phyloP scores from a whole-genome alignment of 208 protist species.

The Entamoeba moshkovskii region DNA sequence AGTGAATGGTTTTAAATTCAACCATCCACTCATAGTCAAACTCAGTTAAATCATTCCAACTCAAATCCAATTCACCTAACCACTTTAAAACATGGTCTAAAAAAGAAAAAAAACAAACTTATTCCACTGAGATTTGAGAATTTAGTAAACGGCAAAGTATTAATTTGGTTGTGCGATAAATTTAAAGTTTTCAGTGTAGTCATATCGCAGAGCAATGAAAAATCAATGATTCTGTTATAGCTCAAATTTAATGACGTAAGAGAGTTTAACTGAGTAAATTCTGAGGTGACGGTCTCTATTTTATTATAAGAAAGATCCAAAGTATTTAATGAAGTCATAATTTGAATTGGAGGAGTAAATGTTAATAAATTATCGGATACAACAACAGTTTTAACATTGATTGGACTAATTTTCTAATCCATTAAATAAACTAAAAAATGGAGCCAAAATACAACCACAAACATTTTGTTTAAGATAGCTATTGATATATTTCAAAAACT shows the following conservation, averaged over 20 bases:
- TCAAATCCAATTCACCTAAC: neutral
- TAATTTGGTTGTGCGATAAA: neutral
- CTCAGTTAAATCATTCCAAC: neutral
- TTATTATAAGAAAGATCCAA: neutral
- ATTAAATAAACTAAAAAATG: neutral
- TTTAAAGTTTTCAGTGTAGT: neutral
- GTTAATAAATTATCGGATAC: neutral
- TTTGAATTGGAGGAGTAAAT: neutral
- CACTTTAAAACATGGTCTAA: too few relatives aligned
- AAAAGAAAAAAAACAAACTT: neutral
- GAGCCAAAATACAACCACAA: neutral
- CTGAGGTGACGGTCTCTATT: neutral
- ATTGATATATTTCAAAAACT: neutral
- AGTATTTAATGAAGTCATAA: neutral
- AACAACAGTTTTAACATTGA: neutral
- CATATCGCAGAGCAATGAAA: neutral
- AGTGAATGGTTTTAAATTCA: neutral
- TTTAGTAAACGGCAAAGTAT: neutral
- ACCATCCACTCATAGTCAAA: neutral
- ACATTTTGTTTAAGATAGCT: neutral
- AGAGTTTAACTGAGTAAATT: neutral
- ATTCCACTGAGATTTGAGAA: neutral
- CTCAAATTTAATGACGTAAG: neutral
- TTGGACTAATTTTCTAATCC: neutral
- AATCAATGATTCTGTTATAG: neutral